phyloP scores from a whole-genome alignment of 192 early-diverging fungal genomes.

The Podochytrium sp. region DNA sequence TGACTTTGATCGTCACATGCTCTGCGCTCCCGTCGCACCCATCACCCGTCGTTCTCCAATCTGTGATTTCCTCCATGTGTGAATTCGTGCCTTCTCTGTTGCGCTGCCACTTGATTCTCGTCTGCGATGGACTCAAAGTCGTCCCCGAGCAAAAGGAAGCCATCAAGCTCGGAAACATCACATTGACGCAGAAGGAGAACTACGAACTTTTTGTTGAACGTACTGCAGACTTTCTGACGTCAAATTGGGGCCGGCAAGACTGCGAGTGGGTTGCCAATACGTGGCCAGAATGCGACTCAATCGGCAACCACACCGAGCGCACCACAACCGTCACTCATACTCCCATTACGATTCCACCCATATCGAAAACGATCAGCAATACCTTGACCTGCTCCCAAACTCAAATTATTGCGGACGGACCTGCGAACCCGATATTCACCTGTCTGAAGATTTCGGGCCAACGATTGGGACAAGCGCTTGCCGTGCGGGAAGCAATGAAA shows the following conservation, averaged over 20 bases:
- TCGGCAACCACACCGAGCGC: too few relatives aligned
- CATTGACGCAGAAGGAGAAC: background rate
- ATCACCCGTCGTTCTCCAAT: background rate
- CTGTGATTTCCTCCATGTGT: background rate
- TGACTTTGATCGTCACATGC: background rate
- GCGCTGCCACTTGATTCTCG: background rate
- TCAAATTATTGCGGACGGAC: background rate
- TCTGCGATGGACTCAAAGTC: background rate
- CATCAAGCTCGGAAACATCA: background rate
- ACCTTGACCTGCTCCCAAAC: background rate
- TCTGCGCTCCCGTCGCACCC: background rate
- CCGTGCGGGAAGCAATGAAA: constrained; percentile 35
- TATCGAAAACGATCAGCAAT: background rate
- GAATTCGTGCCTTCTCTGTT: background rate
- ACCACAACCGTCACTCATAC: background rate
- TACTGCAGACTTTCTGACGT: background rate
- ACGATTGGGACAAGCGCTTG: constrained; percentile 39
- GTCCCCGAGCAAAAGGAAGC: background rate
- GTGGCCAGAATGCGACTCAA: too few relatives aligned
- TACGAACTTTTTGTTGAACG: background rate
- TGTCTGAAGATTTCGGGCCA: background rate
- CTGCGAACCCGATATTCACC: background rate
- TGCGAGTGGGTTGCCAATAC: background rate
- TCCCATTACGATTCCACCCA: background rate
- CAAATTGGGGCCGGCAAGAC: background rate